Percentiles rank a stretch among this genome's conserved stretches.
These are phyloP conservation scores for Limnomonas spitsbergensis DNA, from an alignment of 139 green algal species.

Conservation along the genomic window DNA sequence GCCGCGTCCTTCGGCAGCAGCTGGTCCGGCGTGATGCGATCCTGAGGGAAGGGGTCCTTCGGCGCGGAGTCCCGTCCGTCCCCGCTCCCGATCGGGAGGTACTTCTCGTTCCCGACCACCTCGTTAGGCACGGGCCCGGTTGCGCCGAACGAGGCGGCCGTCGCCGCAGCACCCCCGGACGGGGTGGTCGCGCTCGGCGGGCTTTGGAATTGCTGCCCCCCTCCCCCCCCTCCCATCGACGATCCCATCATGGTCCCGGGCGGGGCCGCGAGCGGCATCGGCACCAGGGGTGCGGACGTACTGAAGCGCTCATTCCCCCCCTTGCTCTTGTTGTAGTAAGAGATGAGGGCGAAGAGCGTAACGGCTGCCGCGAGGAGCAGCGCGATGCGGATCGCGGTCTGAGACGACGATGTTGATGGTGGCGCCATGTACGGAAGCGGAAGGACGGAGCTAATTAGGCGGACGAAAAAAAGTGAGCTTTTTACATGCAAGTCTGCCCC, in stretches of 20 bases:
- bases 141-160: background rate
- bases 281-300: background rate
- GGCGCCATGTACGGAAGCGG: no score
- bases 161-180: background rate
- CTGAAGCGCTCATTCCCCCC: conserved; percentile 10
- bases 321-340: background rate
- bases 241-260: background rate
- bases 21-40: conserved; percentile 1
- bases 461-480: no score
- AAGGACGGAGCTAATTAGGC: no score
- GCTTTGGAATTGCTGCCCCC: background rate
- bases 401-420: background rate
- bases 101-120: conserved; percentile 6
- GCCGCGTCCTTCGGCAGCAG: conserved; percentile 16
- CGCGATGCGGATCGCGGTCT: background rate
- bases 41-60: conserved; percentile 9
- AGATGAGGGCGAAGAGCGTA: background rate
- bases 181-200: background rate
- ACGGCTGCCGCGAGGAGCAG: background rate
- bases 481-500: no score
- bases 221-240: background rate
- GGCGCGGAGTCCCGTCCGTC: background rate
- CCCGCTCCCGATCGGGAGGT: background rate
- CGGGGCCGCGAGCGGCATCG: background rate
- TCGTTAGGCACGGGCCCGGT: background rate